Base-by-base conservation (phyloP, 306 rosid species). In the Rosa persica region DNA sequence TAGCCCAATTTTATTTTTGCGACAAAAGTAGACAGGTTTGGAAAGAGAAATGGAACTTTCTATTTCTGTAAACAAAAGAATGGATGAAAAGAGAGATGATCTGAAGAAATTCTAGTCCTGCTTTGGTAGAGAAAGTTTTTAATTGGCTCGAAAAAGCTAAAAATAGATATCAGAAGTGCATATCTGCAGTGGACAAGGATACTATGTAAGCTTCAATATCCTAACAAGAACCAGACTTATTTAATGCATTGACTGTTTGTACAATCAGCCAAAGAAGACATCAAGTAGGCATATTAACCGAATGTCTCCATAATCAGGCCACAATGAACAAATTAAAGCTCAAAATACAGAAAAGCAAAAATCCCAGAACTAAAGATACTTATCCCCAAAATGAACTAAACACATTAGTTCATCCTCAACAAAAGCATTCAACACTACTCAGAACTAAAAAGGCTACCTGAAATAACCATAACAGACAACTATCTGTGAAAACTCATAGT, bases 321-420 rank as follows among this genome's bases (percentile, higher is more conserved):
- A 75, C 47, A 76, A 52, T 6, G 46, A 42, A 49, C 5, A 5
- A 61, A 54, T 3, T 22, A 22, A 54, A 38, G 70, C 69, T 34
- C 61, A 48, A n/a, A 23, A 67, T 47, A 46, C 27, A 77, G 20
- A 54, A 16, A 72, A 74, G 25, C 78, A 78, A 79, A 78, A 40
- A 4, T 73, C 13, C 23, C 0, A 30, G 49, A 71, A 49, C 77
- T 23, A 76, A 5, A 13, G 77, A 75, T 67, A 34, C 39, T 67
- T 72, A 79, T 90, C 97, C 86, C 88, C 94, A 96, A 4, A 92
- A 93, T 15, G 12, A 62, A 0, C 39, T 25, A 61, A 12, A 30
- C 68, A 62, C 42, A 13, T 0, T 30, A 5, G 12, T 62, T 62
- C 40, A 30, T 30, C 68, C 42, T 62, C 68, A 62, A 65, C 46